A percentile compares a stretch with the other conserved stretches of the same genome.
These are phyloP conservation scores for Medicago truncatula DNA, from an alignment of 306 rosid genomes.

Conservation along the genomic window DNA sequence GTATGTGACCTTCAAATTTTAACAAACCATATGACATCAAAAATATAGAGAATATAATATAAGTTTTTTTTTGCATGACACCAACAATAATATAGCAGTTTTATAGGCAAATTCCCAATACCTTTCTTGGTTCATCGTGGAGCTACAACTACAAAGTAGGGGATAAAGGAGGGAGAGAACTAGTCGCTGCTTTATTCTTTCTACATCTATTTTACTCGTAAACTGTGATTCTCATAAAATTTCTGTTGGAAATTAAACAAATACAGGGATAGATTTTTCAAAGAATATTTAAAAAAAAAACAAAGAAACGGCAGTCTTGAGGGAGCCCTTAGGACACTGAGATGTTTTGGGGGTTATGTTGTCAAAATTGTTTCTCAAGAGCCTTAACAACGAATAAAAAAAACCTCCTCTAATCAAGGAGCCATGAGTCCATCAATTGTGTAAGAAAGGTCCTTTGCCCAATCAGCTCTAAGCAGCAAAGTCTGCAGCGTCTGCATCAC, in stretches of 20 bases:
- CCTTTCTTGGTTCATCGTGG: constrained; percentile 9
- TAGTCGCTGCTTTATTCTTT: constrained; percentile 41
- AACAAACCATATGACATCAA: no score
- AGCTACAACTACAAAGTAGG: constrained; percentile 7
- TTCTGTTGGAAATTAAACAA: constrained; percentile 31
- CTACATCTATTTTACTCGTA: constrained; percentile 36
- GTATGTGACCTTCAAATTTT: no score
- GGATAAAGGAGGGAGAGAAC: background rate
- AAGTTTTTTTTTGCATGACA: no score
- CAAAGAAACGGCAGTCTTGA: background rate
- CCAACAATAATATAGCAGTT: no score
- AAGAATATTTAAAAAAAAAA: background rate
- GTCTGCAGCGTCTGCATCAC: constrained; percentile 97
- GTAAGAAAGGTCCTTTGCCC: constrained; percentile 93
- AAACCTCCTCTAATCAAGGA: constrained; percentile 57
- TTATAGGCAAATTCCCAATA: no score
- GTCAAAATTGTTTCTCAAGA: constrained; percentile 66
- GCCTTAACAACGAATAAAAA: constrained; percentile 39
- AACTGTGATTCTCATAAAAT: constrained; percentile 47
- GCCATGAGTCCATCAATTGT: constrained; percentile 99
- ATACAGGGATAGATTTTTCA: constrained; percentile 40
- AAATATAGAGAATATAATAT: no score
- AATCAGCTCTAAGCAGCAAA: constrained; percentile 87
- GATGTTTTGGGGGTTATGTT: constrained; percentile 42
- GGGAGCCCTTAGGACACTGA: constrained; percentile 41